Base-by-base conservation (phyloP, 352 stramenopile genomes). In the Phytophthora ramorum region DNA sequence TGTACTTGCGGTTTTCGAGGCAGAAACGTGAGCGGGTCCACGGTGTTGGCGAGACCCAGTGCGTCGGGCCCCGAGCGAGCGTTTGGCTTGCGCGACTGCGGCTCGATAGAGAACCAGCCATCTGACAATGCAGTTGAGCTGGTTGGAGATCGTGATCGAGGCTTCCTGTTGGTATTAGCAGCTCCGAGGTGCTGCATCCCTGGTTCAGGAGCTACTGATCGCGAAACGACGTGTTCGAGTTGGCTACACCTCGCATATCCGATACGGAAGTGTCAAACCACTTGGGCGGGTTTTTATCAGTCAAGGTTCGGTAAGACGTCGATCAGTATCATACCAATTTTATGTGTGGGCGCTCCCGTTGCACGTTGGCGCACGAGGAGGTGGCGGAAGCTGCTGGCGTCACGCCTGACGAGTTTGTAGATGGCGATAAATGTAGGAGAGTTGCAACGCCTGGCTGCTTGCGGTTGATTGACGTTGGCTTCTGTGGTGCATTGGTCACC, bases 271-370 rank as follows among this genome's bases (percentile, higher is more conserved):
- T n/a, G n/a, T n/a, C n/a, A n/a, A n/a, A n/a, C n/a, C n/a, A n/a
- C n/a, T n/a, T n/a, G n/a, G n/a, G n/a, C n/a, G n/a, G n/a, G n/a
- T n/a, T n/a, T n/a, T n/a, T n/a, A n/a, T n/a, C n/a, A n/a, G n/a
- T n/a, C n/a, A n/a, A n/a, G n/a, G n/a, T n/a, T n/a, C n/a, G n/a
- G n/a, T n/a, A n/a, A n/a, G n/a, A n/a, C n/a, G n/a, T n/a, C n/a
- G n/a, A n/a, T n/a, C n/a, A n/a, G n/a, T n/a, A n/a, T n/a, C n/a
- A n/a, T n/a, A n/a, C n/a, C n/a, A n/a, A n/a, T n/a, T n/a, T n/a
- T n/a, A 95, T 96, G 87, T 96, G 87, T 61, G 87, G 87, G 2
- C 77, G 87, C 35, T 66, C 83, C 40, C 72, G 85, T 10, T 93
- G 83, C 38, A 85, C 77, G 50, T 76, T 96, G 40, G 56, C 58